A percentile compares a stretch with the other conserved stretches of the same genome.
These are phyloP conservation scores for Pharnaceum exiguum DNA, from an alignment of 148 eudicot species.

Conservation along the genomic window DNA sequence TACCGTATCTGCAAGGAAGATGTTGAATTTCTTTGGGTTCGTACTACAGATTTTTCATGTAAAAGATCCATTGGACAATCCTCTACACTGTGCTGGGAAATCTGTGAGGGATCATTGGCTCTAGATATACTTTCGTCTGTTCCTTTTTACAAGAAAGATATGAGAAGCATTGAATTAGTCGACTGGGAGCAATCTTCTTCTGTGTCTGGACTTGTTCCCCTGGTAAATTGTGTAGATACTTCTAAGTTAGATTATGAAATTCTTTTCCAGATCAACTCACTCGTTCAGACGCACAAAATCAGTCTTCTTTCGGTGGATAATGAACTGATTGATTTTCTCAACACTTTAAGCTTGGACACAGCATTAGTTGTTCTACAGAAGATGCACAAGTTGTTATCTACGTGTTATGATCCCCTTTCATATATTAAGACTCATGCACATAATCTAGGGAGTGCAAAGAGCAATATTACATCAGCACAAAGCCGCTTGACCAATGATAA, in stretches of 20 bases:
- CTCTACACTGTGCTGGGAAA: slow-evolving; percentile 69
- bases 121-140: slow-evolving; percentile 37
- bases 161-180: slow-evolving; percentile 37
- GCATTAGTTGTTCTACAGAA: slow-evolving; percentile 54
- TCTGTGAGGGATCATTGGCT: slow-evolving; percentile 35
- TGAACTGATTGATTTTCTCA: slow-evolving; percentile 57
- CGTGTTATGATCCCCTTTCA: slow-evolving; percentile 72
- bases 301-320: slow-evolving; percentile 64
- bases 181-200: slow-evolving; percentile 45
- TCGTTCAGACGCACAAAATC: slow-evolving; percentile 74
- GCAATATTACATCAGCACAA: slow-evolving; percentile 35
- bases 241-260: slow-evolving; percentile 54
- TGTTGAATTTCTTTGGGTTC: slow-evolving; percentile 72
- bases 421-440: slow-evolving; percentile 44
- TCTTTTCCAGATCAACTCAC: slow-evolving; percentile 86
- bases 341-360: slow-evolving; percentile 38
- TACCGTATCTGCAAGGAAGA: slow-evolving; percentile 88
- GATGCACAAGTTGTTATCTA: slow-evolving; percentile 58
- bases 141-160: slow-evolving; percentile 46
- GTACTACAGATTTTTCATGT: slow-evolving; percentile 72
- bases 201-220: slow-evolving; percentile 68
- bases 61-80: slow-evolving; percentile 67
- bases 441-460: slow-evolving; percentile 25
- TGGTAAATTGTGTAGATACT: slow-evolving; percentile 40
- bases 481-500: slow-evolving; percentile 44